Conservation (phyloP, 2,329 filamentous ascomycete species). For the Ascocoryne sarcoides region DNA sequence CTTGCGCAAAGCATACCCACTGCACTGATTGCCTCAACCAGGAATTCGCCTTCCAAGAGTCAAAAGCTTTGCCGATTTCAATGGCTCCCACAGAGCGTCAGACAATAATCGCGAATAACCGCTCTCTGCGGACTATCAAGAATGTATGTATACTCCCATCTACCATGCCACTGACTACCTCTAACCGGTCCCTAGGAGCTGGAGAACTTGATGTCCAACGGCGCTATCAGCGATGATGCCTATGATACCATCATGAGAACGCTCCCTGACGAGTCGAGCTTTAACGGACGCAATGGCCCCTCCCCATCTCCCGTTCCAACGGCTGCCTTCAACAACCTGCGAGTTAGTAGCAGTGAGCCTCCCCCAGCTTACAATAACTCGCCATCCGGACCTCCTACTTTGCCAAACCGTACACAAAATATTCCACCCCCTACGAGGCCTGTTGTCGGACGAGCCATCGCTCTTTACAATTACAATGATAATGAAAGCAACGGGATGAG, state of each 20-base stretch:
- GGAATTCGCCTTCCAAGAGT: constrained; percentile 20
- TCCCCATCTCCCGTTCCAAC: constrained; percentile 27
- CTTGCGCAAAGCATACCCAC: constrained; percentile 8
- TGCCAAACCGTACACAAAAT: constrained; percentile 17
- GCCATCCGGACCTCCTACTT: constrained; percentile 31
- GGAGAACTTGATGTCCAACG: constrained; percentile 77
- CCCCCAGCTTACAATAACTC: constrained; percentile 15
- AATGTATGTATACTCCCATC: constrained; percentile 20
- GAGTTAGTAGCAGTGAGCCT: constrained; percentile 11
- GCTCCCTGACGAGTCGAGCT: constrained; percentile 62
- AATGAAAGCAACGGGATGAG: constrained; percentile 74
- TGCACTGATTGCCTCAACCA: constrained; percentile 20
- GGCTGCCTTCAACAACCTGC: constrained; percentile 15
- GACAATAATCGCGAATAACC: constrained; percentile 28
- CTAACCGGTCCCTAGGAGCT: constrained; percentile 60
- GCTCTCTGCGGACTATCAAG: constrained; percentile 29
- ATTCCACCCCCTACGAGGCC: constrained; percentile 33
- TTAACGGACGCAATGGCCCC: constrained; percentile 28
- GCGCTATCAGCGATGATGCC: constrained; percentile 64
- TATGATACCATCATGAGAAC: constrained; percentile 67
- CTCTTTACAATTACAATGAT: constrained; percentile 75
- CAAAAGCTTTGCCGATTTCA: constrained; percentile 20
- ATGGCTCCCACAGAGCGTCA: constrained; percentile 26
- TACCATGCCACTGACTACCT: background rate
- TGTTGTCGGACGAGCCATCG: constrained; percentile 64